These are phyloP conservation scores for Monilinia laxa DNA, from an alignment of 2,329 filamentous ascomycete genomes.

Conservation along the genomic window DNA sequence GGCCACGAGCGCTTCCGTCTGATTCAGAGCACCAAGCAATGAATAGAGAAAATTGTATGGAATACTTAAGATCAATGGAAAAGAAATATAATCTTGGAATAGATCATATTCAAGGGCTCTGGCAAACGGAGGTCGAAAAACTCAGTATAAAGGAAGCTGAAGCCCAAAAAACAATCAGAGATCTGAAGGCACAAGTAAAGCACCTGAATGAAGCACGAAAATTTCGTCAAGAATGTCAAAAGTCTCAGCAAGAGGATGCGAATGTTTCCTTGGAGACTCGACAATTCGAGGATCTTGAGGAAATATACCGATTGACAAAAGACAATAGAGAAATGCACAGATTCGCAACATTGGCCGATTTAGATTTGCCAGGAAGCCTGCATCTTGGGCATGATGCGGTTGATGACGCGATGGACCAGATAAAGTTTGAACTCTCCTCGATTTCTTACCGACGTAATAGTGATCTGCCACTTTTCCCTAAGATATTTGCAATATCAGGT, in stretches of 20 bases:
- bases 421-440: conserved; percentile 23
- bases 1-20: no score
- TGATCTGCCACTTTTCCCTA: not conserved
- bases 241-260: not conserved
- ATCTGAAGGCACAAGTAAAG: not conserved
- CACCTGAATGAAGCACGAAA: conserved; percentile 9
- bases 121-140: conserved; percentile 16
- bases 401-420: conserved; percentile 20
- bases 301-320: conserved; percentile 8
- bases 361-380: not conserved
- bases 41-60: not conserved
- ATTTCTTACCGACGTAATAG: conserved; percentile 16
- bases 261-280: not conserved
- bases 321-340: conserved; percentile 10
- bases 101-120: conserved; percentile 4
- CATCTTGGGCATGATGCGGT: not conserved
- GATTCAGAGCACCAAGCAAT: not conserved
- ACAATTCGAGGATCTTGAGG: not conserved
- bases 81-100: not conserved
- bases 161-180: not conserved
- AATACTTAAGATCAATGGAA: not conserved
- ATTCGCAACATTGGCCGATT: not conserved
- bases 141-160: not conserved
- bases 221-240: not conserved
- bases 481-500: not conserved